Evolutionary conservation across 2,329 filamentous ascomycete genomes (phyloP).

Genomic region (Phaeosphaeriaceae sp.): DNA sequence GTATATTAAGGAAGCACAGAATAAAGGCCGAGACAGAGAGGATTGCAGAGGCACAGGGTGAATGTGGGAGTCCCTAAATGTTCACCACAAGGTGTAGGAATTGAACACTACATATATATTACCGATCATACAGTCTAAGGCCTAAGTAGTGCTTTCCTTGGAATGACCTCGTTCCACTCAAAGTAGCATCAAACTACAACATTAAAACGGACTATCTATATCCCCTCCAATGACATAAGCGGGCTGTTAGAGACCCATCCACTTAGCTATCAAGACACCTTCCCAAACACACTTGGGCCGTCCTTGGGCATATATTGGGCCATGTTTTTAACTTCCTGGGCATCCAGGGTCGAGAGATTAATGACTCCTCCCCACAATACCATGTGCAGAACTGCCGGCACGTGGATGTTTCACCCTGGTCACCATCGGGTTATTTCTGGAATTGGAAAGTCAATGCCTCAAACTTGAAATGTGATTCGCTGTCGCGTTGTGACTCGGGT

Average conservation of each 20-base stretch:
- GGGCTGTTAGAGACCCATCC: not conserved
- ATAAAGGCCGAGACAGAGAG: not conserved
- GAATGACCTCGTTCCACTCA: not conserved
- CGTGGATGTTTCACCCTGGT: not conserved
- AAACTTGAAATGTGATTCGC: too few species aligned
- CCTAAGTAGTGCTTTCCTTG: not conserved
- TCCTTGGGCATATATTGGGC: not conserved
- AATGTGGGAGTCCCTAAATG: too few species aligned
- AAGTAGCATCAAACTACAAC: not conserved
- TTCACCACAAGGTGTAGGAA: not conserved
- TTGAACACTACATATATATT: not conserved
- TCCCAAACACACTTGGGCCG: not conserved
- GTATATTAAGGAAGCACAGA: not conserved
- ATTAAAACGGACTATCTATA: not conserved
- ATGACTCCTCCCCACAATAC: not conserved
- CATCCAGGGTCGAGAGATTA: not conserved
- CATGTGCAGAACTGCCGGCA: slow-evolving; percentile 1
- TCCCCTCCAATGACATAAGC: not conserved
- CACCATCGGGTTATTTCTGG: slow-evolving; percentile 6
- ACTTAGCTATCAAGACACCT: not conserved
- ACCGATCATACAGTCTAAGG: not conserved
- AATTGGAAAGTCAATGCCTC: not conserved
- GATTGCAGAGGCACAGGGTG: not conserved
- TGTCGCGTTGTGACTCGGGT: too few species aligned
- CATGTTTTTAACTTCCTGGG: too few species aligned